A percentile compares a stretch with the other conserved stretches of the same genome.
Conservation (phyloP, 768 basidiomycete species). For the Russula earlei region DNA sequence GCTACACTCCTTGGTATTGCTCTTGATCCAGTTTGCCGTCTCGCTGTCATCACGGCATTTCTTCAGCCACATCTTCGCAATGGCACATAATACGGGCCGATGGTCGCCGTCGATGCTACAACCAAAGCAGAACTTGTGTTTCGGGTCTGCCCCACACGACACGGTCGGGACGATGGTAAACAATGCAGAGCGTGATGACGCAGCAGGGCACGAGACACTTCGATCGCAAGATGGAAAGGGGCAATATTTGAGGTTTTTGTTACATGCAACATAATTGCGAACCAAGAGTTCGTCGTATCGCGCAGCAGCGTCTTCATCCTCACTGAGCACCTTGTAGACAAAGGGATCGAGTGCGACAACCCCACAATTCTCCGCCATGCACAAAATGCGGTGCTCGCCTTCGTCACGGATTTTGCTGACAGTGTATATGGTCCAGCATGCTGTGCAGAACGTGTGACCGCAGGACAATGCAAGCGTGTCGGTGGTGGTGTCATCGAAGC, state of each 20-base stretch:
- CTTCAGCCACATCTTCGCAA: constrained; percentile 90
- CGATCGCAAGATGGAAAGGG: constrained; percentile 91
- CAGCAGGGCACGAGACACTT: constrained; percentile 85
- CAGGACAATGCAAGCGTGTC: constrained; percentile 68
- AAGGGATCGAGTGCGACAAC: constrained; percentile 58
- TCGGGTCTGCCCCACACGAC: constrained; percentile 58
- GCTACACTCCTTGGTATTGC: constrained; percentile 96
- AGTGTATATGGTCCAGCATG: constrained; percentile 78
- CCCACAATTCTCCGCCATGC: constrained; percentile 74
- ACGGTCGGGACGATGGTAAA: constrained; percentile 83
- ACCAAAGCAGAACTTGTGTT: constrained; percentile 89
- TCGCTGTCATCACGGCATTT: constrained; percentile 97
- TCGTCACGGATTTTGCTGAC: constrained; percentile 76
- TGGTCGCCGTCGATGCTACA: constrained; percentile 86
- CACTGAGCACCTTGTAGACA: constrained; percentile 45
- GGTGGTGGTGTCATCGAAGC: constrained; percentile 67
- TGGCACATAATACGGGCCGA: constrained; percentile 80
- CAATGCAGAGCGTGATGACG: constrained; percentile 63
- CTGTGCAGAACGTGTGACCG: constrained; percentile 74
- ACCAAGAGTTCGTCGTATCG: constrained; percentile 85
- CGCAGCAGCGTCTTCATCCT: constrained; percentile 43
- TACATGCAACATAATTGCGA: constrained; percentile 83
- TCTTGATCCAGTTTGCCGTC: constrained; percentile 99
- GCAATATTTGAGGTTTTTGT: constrained; percentile 81
- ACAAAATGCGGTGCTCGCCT: constrained; percentile 60